Conservation (phyloP, 768 basidiomycete genomes). For the Austroboletus festivus region DNA sequence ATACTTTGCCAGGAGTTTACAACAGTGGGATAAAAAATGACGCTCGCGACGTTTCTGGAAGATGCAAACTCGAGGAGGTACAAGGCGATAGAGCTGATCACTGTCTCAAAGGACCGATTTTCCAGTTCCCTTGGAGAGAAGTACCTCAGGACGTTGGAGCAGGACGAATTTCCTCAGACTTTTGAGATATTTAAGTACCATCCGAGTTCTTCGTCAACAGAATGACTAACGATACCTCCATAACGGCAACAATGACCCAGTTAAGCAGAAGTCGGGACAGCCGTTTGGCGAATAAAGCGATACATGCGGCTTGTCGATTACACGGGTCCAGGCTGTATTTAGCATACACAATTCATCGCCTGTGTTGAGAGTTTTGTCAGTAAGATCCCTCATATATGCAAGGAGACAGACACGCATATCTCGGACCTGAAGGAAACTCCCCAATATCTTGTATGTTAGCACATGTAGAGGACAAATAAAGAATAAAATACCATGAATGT, state of each 20-base stretch:
- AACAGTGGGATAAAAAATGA: background rate
- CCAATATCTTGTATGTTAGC: too few species aligned
- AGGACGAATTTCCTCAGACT: background rate
- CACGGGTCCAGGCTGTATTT: too few species aligned
- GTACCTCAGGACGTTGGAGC: background rate
- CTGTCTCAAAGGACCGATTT: conserved; percentile 5
- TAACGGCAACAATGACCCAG: background rate
- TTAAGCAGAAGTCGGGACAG: too few species aligned
- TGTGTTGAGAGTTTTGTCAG: too few species aligned
- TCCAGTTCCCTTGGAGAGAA: conserved; percentile 2
- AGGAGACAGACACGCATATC: too few species aligned
- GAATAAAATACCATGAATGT: too few species aligned
- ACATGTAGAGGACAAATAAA: too few species aligned
- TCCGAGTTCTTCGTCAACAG: background rate
- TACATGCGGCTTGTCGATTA: too few species aligned
- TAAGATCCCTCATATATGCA: too few species aligned
- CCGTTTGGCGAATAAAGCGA: too few species aligned
- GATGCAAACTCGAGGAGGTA: background rate
- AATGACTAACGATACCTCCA: background rate
- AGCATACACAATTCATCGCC: too few species aligned
- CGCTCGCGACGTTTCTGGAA: background rate
- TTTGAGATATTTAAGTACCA: background rate
- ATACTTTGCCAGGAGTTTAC: background rate
- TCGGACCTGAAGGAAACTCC: too few species aligned
- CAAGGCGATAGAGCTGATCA: background rate